Percentiles rank a stretch among this genome's conserved stretches.
Conservation (phyloP, 2,329 filamentous ascomycete species). For the Chaetoscypha palmicola region DNA sequence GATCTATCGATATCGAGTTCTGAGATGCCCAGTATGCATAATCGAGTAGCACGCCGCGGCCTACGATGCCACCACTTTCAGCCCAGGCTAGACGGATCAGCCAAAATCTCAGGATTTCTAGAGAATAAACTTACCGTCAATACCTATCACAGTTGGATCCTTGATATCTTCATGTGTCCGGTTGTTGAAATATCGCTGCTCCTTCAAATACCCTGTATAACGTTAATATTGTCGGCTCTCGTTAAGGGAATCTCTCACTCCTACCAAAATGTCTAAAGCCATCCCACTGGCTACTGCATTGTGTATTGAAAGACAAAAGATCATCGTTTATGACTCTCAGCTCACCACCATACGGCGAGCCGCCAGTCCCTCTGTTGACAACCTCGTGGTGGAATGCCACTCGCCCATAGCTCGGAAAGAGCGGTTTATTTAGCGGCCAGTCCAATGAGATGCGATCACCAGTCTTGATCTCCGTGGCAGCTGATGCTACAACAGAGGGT, state of each 20-base stretch:
- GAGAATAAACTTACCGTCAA: slow-evolving; percentile 16
- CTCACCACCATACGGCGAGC: no score
- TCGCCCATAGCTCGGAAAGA: slow-evolving; percentile 34
- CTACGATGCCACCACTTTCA: slow-evolving; percentile 24
- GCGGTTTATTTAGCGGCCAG: slow-evolving; percentile 41
- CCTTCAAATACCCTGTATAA: slow-evolving; percentile 25
- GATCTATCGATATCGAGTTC: slow-evolving; percentile 22
- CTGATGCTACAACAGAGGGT: neutral
- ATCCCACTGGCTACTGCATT: slow-evolving; percentile 39
- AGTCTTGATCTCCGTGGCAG: neutral
- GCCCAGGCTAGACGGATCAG: slow-evolving; percentile 41
- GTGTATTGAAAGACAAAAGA: slow-evolving; percentile 51
- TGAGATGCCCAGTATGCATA: slow-evolving; percentile 47
- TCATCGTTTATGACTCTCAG: slow-evolving; percentile 49
- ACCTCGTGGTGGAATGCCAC: slow-evolving; percentile 50
- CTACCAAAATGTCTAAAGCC: slow-evolving; percentile 33
- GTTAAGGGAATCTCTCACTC: neutral
- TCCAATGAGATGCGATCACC: slow-evolving; percentile 46
- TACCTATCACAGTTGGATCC: slow-evolving; percentile 15
- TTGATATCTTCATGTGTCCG: slow-evolving; percentile 17
- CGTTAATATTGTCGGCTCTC: neutral
- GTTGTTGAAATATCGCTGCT: slow-evolving; percentile 30
- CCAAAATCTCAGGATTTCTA: no score
- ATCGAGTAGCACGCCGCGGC: slow-evolving; percentile 39
- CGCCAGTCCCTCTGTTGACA: slow-evolving; percentile 41